Evolutionary conservation across 2,329 filamentous ascomycete species (phyloP), one percentile per base, ranked within the genome.

Genomic region (Aspergillus alliaceus): DNA sequence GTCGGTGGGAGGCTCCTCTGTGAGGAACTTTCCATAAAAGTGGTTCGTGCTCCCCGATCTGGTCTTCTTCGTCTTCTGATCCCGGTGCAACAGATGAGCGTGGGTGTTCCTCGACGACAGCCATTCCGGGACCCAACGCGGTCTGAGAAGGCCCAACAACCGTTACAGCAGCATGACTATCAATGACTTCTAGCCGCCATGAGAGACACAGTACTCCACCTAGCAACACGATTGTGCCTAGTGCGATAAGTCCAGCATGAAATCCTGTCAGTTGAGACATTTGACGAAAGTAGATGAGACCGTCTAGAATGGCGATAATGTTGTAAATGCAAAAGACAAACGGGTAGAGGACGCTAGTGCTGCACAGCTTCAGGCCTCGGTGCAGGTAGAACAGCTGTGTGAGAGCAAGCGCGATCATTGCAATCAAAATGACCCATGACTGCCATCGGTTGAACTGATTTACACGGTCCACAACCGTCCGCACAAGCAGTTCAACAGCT

Each of bases 241-340:
- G 75, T 0, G 92, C 86, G 61, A 98, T 96, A 57, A 82, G 69
- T 11, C 73, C 71, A 15, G 90, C 93, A 68, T 91, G 88, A 2
- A 95, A 76, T 0, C 86, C 82, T 15, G 88, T 86, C 61, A 99
- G 86, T 55, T 90, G 83, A 62, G 91, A 88, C 53, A 89, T 90
- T 75, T 99, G 95, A 66, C 89, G 84, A 78, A 98, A 99, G 77
- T 98, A 99, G 67, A 99, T 96, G 65, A 99, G 82, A 31, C 95
- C 95, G 75, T 99, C 95, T 65, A 98, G 81, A 65, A 99, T 99
- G 64, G 95, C 95, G 69, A 98, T 93, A 69, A 99, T 96, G 81
- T 99, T 99, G 82, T 98, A 99, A 63, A 98, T 86, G 82, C 95
- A 99, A 77, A 99, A 99, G 37, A 98, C 93, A 66, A 98, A 88